Evolutionary conservation across 441 rosid genomes (phyloP), one percentile per base, ranked within the genome.

Genomic region (Arabidopsis lyrata): DNA sequence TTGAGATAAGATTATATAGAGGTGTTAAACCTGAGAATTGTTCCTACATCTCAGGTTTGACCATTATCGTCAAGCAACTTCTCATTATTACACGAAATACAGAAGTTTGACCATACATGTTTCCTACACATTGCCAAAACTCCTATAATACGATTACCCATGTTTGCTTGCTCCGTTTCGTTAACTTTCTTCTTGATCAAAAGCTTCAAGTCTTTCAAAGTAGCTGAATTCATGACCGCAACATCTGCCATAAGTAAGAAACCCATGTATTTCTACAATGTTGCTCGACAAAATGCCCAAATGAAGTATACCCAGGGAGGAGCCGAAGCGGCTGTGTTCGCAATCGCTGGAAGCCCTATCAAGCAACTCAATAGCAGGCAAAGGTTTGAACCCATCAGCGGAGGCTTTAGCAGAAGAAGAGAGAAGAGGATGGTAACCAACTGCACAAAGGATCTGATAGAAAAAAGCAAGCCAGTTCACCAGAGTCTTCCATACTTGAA

Each of bases 151-250:
- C 99, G 97, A 77, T 92, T 97, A 55, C 97, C 98, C 99, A 92
- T 85, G 74, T 76, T 83, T 16, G 92, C 82, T 72, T 95, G 95
- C 89, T 95, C 97, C 79, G 68, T 74, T 10, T 90, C 96, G 13
- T 15, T 83, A 62, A 92, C 86, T 81, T 85, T 92, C 68, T 75
- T 88, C 86, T 84, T 89, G 20, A 90, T 84, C 22, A 96, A 85
- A 63, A 90, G 83, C 81, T 89, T 92, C 85, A 95, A 75, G 63
- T 90, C 99, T 79, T 88, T 87, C 47, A 90, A 81, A 18, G 90
- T 87, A 56, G 93, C 91, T 41, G 88, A 86, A 83, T 90, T 92
- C 97, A 95, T 90, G 66, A 89, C 65, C 66, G 86, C 92, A 27
- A 88, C 84, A 79, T 92, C 97, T 92, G 18, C 44, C 31, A 61